Conservation (phyloP, 2,329 filamentous ascomycete genomes). For the Ophiostoma perfectum region DNA sequence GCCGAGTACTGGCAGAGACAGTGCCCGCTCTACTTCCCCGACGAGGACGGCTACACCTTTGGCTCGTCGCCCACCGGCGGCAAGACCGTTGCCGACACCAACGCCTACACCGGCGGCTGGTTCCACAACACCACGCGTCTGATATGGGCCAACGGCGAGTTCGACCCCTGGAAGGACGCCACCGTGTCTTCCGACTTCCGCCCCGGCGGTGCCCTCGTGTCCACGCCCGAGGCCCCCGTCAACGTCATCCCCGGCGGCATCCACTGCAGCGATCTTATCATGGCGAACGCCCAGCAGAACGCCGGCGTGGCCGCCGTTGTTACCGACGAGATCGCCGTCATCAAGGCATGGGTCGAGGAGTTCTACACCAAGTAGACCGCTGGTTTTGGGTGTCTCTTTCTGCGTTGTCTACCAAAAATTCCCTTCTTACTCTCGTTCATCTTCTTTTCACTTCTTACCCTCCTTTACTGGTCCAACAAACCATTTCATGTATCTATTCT, state of each 20-base stretch:
- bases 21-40: slow-evolving; percentile 45
- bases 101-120: slow-evolving; percentile 39
- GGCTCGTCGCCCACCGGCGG: slow-evolving; percentile 26
- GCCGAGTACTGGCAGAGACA: slow-evolving; percentile 39
- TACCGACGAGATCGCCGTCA: slow-evolving; percentile 46
- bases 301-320: slow-evolving; percentile 45
- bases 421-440: slow-evolving; percentile 1
- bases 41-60: slow-evolving; percentile 31
- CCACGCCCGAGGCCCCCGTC: slow-evolving; percentile 34
- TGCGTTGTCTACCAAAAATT: not conserved
- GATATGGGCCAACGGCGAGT: slow-evolving; percentile 39
- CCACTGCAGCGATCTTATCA: slow-evolving; percentile 38
- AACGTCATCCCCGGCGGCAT: slow-evolving; percentile 36
- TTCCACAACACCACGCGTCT: slow-evolving; percentile 31
- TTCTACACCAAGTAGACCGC: slow-evolving; percentile 12
- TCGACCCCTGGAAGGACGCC: slow-evolving; percentile 39
- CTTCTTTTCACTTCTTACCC: not conserved
- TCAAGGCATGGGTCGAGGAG: slow-evolving; percentile 46
- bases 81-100: slow-evolving; percentile 35
- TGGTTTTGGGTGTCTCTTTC: not conserved
- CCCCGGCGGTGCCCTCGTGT: slow-evolving; percentile 36
- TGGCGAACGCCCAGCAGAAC: slow-evolving; percentile 9
- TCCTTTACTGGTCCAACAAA: not conserved
- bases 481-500: not conserved
- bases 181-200: slow-evolving; percentile 37